Percentiles rank a stretch among this genome's conserved stretches.
Evolutionary conservation across 768 basidiomycete species (phyloP).

Genomic region (Suillus sp.): DNA sequence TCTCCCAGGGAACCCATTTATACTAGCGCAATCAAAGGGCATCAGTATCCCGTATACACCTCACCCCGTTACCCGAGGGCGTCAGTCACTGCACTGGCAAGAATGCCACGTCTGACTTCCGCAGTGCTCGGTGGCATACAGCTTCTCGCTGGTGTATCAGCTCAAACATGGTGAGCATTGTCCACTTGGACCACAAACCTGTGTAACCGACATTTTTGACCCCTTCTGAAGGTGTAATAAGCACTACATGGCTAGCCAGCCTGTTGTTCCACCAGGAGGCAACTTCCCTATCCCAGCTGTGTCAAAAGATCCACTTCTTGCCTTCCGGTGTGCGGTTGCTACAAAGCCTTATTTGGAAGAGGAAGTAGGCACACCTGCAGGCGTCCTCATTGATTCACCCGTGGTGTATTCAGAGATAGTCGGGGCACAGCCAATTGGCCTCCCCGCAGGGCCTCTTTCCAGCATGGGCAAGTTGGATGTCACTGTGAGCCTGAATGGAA

Average conservation of each 20-base stretch:
- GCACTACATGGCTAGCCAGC: slow-evolving; percentile 49
- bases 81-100: not conserved
- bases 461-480: slow-evolving; percentile 36
- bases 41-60: not conserved
- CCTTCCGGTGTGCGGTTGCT: slow-evolving; percentile 59
- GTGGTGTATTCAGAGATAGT: slow-evolving; percentile 50
- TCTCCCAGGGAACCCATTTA: not conserved
- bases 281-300: slow-evolving; percentile 44
- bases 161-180: slow-evolving; percentile 33
- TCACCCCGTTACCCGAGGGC: not conserved
- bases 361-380: slow-evolving; percentile 44
- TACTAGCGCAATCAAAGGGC: too few species aligned
- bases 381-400: slow-evolving; percentile 55
- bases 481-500: slow-evolving; percentile 49
- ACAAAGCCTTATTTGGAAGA: slow-evolving; percentile 62
- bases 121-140: slow-evolving; percentile 15
- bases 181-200: not conserved
- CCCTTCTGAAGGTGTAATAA: slow-evolving; percentile 52
- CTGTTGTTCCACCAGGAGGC: slow-evolving; percentile 50
- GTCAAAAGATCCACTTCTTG: slow-evolving; percentile 48
- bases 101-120: slow-evolving; percentile 17
- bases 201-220: not conserved
- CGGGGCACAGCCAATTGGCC: slow-evolving; percentile 46
- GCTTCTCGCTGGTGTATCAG: slow-evolving; percentile 21
- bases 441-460: slow-evolving; percentile 22